These are phyloP conservation scores for Metarhizium brunneum DNA, from an alignment of 2,329 filamentous ascomycete genomes.

Conservation along the genomic window DNA sequence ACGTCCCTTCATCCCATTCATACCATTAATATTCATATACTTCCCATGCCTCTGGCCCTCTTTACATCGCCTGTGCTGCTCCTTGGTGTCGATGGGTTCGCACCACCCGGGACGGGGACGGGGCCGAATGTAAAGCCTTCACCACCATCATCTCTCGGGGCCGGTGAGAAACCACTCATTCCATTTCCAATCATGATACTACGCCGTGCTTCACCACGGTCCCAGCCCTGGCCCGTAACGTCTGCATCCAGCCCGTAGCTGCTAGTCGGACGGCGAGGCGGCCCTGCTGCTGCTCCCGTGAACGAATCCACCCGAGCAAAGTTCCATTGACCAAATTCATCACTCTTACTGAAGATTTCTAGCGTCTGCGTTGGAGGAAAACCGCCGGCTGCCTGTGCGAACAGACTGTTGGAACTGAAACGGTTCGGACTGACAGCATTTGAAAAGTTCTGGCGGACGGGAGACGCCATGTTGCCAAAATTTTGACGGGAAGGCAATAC, in stretches of 20 bases:
- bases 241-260: constrained; percentile 50
- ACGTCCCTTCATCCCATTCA: neutral
- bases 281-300: constrained; percentile 15
- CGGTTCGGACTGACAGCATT: constrained; percentile 23
- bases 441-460: constrained; percentile 17
- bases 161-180: constrained; percentile 41
- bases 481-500: constrained; percentile 8
- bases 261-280: constrained; percentile 36
- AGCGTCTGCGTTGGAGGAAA: constrained; percentile 41
- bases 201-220: constrained; percentile 39
- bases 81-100: neutral
- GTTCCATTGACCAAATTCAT: constrained; percentile 50
- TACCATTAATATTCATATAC: neutral
- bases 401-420: constrained; percentile 54
- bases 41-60: constrained; percentile 1
- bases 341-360: constrained; percentile 51
- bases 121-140: neutral
- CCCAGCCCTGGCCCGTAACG: constrained; percentile 38
- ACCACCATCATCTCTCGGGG: constrained; percentile 27
- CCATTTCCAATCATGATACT: constrained; percentile 46
- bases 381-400: constrained; percentile 26
- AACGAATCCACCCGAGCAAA: constrained; percentile 39
- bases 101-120: neutral
- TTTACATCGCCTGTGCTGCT: constrained; percentile 3
- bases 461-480: constrained; percentile 11